phyloP scores from a whole-genome alignment of 1,139 yeast genomes.

The Yamadazyma songkhlaensis region DNA sequence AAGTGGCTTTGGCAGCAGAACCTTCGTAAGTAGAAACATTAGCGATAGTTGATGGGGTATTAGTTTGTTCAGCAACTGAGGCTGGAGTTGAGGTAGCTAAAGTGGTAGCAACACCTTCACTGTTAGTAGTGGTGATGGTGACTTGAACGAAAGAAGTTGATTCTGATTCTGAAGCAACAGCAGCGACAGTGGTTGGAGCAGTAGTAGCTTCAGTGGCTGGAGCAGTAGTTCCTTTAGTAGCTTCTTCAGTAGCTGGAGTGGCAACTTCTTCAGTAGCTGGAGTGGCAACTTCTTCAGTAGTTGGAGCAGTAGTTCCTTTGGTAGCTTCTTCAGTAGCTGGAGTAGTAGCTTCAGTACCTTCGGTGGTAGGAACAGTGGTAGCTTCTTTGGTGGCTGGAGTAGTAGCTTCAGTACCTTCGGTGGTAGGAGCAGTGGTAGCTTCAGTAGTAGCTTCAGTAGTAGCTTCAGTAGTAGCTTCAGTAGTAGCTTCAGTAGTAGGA shows the following conservation, averaged over 20 bases:
- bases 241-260: conserved; percentile 1
- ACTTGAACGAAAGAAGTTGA: conserved; percentile 6
- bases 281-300: conserved; percentile 2
- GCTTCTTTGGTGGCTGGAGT: conserved; percentile 1
- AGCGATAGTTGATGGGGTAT: conserved; percentile 5
- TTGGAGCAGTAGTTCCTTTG: background rate
- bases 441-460: conserved; percentile 4
- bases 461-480: conserved; percentile 7
- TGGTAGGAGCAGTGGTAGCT: conserved; percentile 3
- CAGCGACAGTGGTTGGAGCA: conserved; percentile 5
- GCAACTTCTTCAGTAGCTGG: conserved; percentile 2
- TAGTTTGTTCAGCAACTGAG: conserved; percentile 3
- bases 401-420: conserved; percentile 5
- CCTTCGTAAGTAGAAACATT: conserved; percentile 11
- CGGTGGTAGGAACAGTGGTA: conserved; percentile 1
- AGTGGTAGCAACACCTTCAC: conserved; percentile 7
- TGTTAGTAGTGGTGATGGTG: conserved; percentile 11
- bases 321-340: conserved; percentile 1
- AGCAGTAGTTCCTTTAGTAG: conserved; percentile 1
- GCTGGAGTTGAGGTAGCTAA: conserved; percentile 5
- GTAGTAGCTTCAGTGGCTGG: conserved; percentile 3
- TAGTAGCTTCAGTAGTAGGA: conserved; percentile 8
- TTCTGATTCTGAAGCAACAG: conserved; percentile 2
- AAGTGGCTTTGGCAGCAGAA: conserved; percentile 8
- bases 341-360: conserved; percentile 2